These are phyloP conservation scores for Pyrus bretschneideri DNA, from an alignment of 306 rosid genomes.

Conservation along the genomic window DNA sequence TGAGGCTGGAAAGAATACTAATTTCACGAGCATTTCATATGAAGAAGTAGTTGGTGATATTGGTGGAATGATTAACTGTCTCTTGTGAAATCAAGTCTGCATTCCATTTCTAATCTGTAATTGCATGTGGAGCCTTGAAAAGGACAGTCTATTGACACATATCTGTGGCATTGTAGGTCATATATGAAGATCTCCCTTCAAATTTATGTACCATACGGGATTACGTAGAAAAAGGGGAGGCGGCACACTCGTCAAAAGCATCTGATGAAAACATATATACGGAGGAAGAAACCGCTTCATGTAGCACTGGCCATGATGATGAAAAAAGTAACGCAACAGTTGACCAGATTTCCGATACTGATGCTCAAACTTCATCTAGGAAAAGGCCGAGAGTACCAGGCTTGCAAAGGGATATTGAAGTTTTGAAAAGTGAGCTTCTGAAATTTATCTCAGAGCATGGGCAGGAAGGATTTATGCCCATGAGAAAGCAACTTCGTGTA, in stretches of 20 bases:
- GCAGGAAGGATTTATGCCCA: slow-evolving; percentile 93
- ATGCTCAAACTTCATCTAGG: slow-evolving; percentile 27
- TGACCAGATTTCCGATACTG: slow-evolving; percentile 21
- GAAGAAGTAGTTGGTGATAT: too few species aligned
- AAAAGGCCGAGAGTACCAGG: slow-evolving; percentile 75
- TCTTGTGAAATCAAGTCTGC: background rate
- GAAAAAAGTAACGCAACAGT: slow-evolving; percentile 12
- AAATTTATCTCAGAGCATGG: slow-evolving; percentile 74
- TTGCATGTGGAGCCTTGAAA: background rate
- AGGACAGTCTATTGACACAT: background rate
- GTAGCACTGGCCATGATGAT: slow-evolving; percentile 20
- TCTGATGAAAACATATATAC: slow-evolving; percentile 23
- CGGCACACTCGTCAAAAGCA: slow-evolving; percentile 17
- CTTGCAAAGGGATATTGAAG: slow-evolving; percentile 70
- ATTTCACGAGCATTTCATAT: too few species aligned
- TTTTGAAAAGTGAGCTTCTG: slow-evolving; percentile 63
- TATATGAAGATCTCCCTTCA: slow-evolving; percentile 92
- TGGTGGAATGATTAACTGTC: background rate
- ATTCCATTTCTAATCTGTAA: background rate
- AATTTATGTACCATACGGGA: slow-evolving; percentile 82
- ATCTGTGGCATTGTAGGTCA: slow-evolving; percentile 41
- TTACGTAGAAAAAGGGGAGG: slow-evolving; percentile 48
- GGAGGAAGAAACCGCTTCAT: slow-evolving; percentile 26
- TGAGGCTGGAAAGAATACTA: too few species aligned
- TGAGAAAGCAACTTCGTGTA: slow-evolving; percentile 86